Conservation (phyloP, 768 basidiomycete species). For the Suillus subluteus region DNA sequence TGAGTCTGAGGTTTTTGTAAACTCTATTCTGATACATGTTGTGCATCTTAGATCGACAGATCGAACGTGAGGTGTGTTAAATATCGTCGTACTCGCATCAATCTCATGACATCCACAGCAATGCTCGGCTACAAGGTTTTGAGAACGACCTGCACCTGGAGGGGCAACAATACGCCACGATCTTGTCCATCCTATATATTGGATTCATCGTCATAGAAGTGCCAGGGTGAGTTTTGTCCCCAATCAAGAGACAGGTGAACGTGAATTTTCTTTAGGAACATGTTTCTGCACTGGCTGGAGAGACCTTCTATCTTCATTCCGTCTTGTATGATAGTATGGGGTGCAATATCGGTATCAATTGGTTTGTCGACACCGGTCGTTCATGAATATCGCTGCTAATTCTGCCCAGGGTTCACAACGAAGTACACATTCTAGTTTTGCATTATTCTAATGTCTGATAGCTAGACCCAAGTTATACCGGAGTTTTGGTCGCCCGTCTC, state of each 20-base stretch:
- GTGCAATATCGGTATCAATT: slow-evolving; percentile 40
- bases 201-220: slow-evolving; percentile 33
- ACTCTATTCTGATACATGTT: background rate
- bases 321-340: slow-evolving; percentile 37
- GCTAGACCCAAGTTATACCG: slow-evolving; percentile 13
- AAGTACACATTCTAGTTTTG: slow-evolving; percentile 3
- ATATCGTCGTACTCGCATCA: background rate
- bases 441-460: background rate
- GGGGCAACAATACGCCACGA: slow-evolving; percentile 28
- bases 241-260: background rate
- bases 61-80: slow-evolving; percentile 8
- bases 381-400: background rate
- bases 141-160: slow-evolving; percentile 19
- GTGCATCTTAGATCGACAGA: slow-evolving; percentile 13
- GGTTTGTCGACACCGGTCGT: background rate
- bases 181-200: slow-evolving; percentile 28
- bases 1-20: background rate
- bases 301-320: slow-evolving; percentile 33
- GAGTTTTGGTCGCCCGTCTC: slow-evolving; percentile 41
- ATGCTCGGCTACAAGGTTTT: slow-evolving; percentile 27
- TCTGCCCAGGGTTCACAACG: slow-evolving; percentile 3
- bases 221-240: slow-evolving; percentile 13
- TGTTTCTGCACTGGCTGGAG: slow-evolving; percentile 35
- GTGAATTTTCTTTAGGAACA: slow-evolving; percentile 23
- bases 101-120: slow-evolving; percentile 4